A percentile compares a stretch with the other conserved stretches of the same genome.
phyloP scores from a whole-genome alignment of 371 early-diverging fungal genomes.

The Blakeslea trispora region DNA sequence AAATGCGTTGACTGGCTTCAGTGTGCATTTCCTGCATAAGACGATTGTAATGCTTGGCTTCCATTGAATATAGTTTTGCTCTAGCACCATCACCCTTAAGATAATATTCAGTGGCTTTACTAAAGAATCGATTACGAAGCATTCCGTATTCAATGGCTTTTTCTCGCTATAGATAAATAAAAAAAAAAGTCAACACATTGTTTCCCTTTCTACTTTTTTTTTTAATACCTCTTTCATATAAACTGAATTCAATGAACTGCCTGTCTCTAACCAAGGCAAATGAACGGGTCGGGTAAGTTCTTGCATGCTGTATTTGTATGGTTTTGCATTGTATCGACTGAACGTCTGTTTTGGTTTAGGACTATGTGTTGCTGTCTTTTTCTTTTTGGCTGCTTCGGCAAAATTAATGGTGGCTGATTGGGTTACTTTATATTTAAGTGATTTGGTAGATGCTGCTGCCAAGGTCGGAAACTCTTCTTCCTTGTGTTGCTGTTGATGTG shows the following conservation, averaged over 20 bases:
- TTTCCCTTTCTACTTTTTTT: background rate
- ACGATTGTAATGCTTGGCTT: conserved; percentile 60
- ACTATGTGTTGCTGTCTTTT: conserved; percentile 13
- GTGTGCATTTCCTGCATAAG: conserved; percentile 61
- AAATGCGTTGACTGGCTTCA: conserved; percentile 60
- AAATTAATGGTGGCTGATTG: conserved; percentile 28
- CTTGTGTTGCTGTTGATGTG: background rate
- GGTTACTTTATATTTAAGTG: background rate
- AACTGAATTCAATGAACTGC: conserved; percentile 41
- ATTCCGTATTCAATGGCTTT: conserved; percentile 59
- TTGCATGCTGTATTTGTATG: conserved; percentile 16
- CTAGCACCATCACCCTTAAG: conserved; percentile 56
- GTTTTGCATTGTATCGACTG: background rate
- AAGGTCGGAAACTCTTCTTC: conserved; percentile 46
- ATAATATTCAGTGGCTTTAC: conserved; percentile 57
- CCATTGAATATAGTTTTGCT: conserved; percentile 55
- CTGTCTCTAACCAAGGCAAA: conserved; percentile 63
- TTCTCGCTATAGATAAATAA: conserved; percentile 29
- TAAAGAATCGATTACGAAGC: conserved; percentile 61
- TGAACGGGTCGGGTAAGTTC: conserved; percentile 40
- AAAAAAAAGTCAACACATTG: no score
- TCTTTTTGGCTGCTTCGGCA: conserved; percentile 41
- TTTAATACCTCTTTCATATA: conserved; percentile 52
- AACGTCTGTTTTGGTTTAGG: background rate
- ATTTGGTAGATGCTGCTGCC: conserved; percentile 29